Percentiles rank a stretch among this genome's conserved stretches.
Evolutionary conservation across 441 rosid genomes (phyloP).

Genomic region (Omphalea diandra): DNA sequence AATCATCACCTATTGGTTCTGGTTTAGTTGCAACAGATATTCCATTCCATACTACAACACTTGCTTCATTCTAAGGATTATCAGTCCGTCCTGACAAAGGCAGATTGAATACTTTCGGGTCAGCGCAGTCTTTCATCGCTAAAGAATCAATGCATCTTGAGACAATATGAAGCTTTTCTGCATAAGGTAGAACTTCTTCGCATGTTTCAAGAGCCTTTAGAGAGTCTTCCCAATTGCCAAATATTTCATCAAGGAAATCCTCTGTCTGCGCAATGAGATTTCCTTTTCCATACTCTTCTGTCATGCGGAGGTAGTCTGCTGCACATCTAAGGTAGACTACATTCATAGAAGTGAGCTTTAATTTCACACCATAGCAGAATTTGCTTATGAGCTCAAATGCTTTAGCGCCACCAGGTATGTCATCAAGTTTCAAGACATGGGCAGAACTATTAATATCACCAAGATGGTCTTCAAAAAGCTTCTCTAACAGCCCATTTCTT

Average conservation of each 20-base stretch:
- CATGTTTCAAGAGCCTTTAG: constrained; percentile 74
- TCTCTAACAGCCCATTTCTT: constrained; percentile 68
- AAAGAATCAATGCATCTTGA: constrained; percentile 75
- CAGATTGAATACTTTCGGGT: constrained; percentile 57
- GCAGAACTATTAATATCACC: constrained; percentile 36
- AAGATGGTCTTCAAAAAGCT: constrained; percentile 47
- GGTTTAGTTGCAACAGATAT: constrained; percentile 45
- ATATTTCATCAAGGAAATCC: constrained; percentile 57
- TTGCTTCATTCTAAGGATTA: constrained; percentile 32
- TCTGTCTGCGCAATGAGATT: constrained; percentile 78
- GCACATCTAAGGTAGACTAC: constrained; percentile 75
- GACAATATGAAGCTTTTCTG: constrained; percentile 77
- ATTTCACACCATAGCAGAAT: constrained; percentile 80
- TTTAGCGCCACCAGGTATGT: constrained; percentile 75
- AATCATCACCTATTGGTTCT: constrained; percentile 41
- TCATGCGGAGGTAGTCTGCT: constrained; percentile 83
- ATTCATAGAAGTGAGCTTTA: constrained; percentile 62
- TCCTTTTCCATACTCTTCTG: constrained; percentile 64
- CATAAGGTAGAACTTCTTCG: constrained; percentile 54
- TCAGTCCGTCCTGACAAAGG: constrained; percentile 43
- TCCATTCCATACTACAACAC: constrained; percentile 65
- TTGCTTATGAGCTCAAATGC: constrained; percentile 70
- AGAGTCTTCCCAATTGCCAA: constrained; percentile 64
- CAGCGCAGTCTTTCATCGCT: constrained; percentile 75
- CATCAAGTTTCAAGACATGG: constrained; percentile 54